Conservation (phyloP, 495 filamentous ascomycete genomes). For the Lepidopterella palustris region DNA sequence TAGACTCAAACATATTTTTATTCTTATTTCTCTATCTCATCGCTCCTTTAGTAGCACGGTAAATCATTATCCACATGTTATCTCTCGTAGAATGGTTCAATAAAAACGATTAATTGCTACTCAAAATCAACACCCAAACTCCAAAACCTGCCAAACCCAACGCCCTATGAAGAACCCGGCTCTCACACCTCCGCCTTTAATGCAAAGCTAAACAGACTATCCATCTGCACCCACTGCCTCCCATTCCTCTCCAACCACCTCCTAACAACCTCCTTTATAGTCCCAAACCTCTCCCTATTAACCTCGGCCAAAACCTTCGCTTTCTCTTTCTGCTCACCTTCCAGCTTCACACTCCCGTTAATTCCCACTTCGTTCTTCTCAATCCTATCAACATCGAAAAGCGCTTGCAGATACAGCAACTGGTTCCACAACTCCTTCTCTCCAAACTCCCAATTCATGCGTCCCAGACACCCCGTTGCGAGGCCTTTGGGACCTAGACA, state of each 20-base stretch:
- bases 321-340: slow-evolving; percentile 45
- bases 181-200: slow-evolving; percentile 4
- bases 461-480: slow-evolving; percentile 73
- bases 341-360: slow-evolving; percentile 38
- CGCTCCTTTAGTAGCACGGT: no score
- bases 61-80: no score
- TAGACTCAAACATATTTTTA: no score
- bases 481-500: slow-evolving; percentile 83
- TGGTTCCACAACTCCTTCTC: slow-evolving; percentile 93
- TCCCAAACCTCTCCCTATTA: slow-evolving; percentile 70
- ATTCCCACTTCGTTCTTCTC: slow-evolving; percentile 43
- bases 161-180: not conserved
- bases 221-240: slow-evolving; percentile 94
- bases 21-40: no score
- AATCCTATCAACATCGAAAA: slow-evolving; percentile 89
- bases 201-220: slow-evolving; percentile 74
- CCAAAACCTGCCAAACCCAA: not conserved
- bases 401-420: slow-evolving; percentile 72
- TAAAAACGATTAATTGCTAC: not conserved
- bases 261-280: slow-evolving; percentile 70
- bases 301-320: slow-evolving; percentile 65
- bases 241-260: slow-evolving; percentile 90
- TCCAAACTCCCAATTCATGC: slow-evolving; percentile 81
- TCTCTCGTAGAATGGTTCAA: no score
- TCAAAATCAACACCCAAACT: not conserved